Conservation (phyloP, 2,329 filamentous ascomycete species). For the Lachnellula arida region DNA sequence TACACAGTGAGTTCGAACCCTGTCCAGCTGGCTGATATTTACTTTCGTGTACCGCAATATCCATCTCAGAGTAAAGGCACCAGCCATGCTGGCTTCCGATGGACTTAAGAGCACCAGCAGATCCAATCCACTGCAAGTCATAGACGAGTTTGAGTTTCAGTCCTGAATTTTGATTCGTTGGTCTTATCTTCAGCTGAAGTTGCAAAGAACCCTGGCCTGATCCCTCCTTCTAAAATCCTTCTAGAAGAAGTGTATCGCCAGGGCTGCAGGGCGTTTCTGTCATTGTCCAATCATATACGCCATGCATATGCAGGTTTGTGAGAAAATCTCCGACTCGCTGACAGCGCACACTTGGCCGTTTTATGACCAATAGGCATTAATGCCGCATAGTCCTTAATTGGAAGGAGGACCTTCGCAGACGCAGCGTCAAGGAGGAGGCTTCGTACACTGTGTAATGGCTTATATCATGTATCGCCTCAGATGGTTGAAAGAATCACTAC, state of each 20-base stretch:
- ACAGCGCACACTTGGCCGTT: neutral
- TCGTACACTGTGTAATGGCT: neutral
- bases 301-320: neutral
- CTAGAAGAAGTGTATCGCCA: neutral
- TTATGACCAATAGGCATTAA: neutral
- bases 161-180: neutral
- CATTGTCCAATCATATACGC: neutral
- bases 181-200: neutral
- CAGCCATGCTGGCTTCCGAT: too few relatives aligned
- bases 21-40: too few relatives aligned
- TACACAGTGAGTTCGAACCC: too few relatives aligned
- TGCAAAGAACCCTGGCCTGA: neutral
- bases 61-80: too few relatives aligned
- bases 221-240: neutral
- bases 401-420: neutral
- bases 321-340: neutral
- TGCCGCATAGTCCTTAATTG: neutral
- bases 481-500: neutral
- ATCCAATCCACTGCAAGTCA: neutral
- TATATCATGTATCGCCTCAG: neutral
- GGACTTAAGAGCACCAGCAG: neutral
- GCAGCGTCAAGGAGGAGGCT: neutral
- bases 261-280: neutral
- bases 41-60: too few relatives aligned
- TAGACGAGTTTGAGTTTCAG: neutral